Evolutionary conservation across 1,284 basidiomycete genomes (phyloP).

Genomic region (Ceraceosorus guamensis): DNA sequence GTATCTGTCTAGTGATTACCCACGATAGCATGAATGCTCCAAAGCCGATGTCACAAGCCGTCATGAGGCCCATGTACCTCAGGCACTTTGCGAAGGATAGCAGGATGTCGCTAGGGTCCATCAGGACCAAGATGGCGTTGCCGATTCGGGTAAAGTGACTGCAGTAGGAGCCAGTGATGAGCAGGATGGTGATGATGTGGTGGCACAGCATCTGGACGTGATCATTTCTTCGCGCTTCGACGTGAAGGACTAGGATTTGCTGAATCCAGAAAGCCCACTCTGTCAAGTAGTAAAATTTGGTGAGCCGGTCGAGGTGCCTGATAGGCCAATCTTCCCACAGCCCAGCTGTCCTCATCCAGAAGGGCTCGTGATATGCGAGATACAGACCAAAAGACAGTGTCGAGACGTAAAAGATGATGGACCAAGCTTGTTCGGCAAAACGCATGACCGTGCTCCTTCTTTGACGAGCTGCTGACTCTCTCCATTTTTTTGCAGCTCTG

Average conservation of each 20-base stretch:
- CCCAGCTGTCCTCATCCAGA: constrained; percentile 60
- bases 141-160: constrained; percentile 81
- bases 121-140: constrained; percentile 75
- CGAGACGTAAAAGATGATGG: constrained; percentile 67
- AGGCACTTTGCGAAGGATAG: constrained; percentile 79
- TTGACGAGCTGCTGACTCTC: background rate
- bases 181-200: constrained; percentile 77
- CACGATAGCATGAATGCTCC: constrained; percentile 55
- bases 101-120: constrained; percentile 89
- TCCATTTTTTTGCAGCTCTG: background rate
- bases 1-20: constrained; percentile 38
- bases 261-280: constrained; percentile 91
- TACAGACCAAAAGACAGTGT: constrained; percentile 78
- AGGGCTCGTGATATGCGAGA: constrained; percentile 67
- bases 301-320: constrained; percentile 58
- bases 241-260: constrained; percentile 78
- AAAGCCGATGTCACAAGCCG: constrained; percentile 69
- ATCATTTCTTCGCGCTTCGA: constrained; percentile 86
- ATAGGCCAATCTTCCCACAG: constrained; percentile 8
- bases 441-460: constrained; percentile 51
- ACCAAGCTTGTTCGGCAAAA: constrained; percentile 94
- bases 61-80: constrained; percentile 67
- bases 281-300: constrained; percentile 66
- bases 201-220: constrained; percentile 93
- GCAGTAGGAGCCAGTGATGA: constrained; percentile 71